Base-by-base conservation (phyloP, 2,329 filamentous ascomycete species). In the Monilinia polystroma region DNA sequence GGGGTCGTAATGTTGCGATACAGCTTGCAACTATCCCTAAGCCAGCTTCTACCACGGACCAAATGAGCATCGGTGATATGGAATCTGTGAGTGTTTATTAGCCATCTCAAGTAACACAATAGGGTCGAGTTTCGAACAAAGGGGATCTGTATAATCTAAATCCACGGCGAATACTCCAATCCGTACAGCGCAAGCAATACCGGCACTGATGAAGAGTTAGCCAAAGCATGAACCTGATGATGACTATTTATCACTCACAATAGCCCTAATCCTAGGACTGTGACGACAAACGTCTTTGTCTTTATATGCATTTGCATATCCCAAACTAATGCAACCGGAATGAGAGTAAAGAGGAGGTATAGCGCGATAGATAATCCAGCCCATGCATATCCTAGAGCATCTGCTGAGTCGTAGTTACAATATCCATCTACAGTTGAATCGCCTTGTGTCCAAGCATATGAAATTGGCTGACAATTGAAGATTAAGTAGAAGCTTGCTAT, bases 251-350 rank as follows among this genome's bases (percentile, higher is more conserved):
- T 4, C 18, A 63, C 64, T 51, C 29, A 67, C 65, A 67, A 43
- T 32, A 67, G n/a, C 35, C 65, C 65, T 14, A 67, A n/a, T 20
- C 65, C 59, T 18, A 67, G 32, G 14, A 64, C 58, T 8, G 43
- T 18, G 41, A 64, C 45, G 16, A 67, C 59, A 4, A 64, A 64
- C 1, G 38, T 23, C 59, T 67, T 67, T 11, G 53, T 64, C 16
- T 57, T 63, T 23, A 56, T 38, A 18, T 64, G 47, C 65, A 67
- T 67, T 45, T 67, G 58, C 58, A 67, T 62, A 41, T 64, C 26
- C 65, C 65, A 67, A 55, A 67, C 58, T 16, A 67, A 35, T 20
- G 55, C 38, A 26, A 64, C 60, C 2, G 65, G 65, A 41, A 64
- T 51, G 2, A 67, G 26, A 12, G 55, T 63, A 38, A 64, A 53